Percentiles rank a stretch among this genome's conserved stretches.
phyloP scores from a whole-genome alignment of 768 basidiomycete genomes.

The Pleurotus salmoneostramineus region DNA sequence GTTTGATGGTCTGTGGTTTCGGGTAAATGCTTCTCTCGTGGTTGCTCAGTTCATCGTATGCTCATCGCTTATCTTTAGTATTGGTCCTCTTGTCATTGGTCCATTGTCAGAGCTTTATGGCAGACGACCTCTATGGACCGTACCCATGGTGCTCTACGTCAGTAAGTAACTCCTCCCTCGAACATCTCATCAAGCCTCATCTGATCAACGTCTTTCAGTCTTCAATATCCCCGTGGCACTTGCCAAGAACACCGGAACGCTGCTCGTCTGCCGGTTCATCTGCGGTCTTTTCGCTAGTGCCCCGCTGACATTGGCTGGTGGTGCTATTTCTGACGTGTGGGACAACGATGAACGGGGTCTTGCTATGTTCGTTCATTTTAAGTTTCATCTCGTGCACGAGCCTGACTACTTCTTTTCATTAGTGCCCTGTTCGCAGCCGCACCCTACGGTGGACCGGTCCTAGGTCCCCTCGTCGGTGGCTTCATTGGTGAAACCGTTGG shows the following conservation, averaged over 20 bases:
- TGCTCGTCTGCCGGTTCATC: conserved; percentile 30
- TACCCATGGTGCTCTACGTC: conserved; percentile 35
- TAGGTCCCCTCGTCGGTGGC: conserved; percentile 48
- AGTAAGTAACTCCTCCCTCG: conserved; percentile 14
- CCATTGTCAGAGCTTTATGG: conserved; percentile 34
- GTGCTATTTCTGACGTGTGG: conserved; percentile 34
- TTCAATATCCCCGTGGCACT: conserved; percentile 29
- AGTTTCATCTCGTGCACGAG: not conserved
- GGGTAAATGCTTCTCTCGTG: conserved; percentile 23
- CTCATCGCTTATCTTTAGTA: not conserved
- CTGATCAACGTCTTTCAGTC: conserved; percentile 7
- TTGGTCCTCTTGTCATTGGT: conserved; percentile 19
- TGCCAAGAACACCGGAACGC: conserved; percentile 25
- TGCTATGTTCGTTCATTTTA: conserved; percentile 18
- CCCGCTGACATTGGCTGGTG: conserved; percentile 35
- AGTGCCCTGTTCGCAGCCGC: conserved; percentile 32
- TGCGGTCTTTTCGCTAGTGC: conserved; percentile 36
- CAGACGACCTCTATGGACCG: conserved; percentile 29
- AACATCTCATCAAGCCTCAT: not conserved
- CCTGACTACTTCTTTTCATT: not conserved
- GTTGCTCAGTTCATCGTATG: conserved; percentile 12
- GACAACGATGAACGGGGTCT: conserved; percentile 36
- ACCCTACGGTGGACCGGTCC: conserved; percentile 33
- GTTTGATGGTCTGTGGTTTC: conserved; percentile 32
- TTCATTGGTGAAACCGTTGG: conserved; percentile 37